phyloP scores from a whole-genome alignment of 495 filamentous ascomycete species.

The Acidiella bohemica region DNA sequence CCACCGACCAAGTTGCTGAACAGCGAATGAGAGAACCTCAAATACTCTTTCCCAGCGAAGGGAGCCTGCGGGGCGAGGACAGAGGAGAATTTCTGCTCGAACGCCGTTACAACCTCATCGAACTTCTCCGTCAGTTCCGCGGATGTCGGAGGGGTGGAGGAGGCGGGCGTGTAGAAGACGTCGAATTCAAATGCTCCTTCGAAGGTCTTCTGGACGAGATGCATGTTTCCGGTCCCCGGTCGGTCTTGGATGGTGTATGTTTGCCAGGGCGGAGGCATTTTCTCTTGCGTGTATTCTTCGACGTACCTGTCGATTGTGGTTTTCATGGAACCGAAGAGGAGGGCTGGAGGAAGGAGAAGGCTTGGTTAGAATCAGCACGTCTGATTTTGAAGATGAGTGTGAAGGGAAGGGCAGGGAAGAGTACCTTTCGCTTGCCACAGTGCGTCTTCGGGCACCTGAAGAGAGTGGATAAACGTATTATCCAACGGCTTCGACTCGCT shows the following conservation, averaged over 20 bases:
- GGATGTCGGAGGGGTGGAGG: constrained; percentile 45
- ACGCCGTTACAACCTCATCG: constrained; percentile 46
- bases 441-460: constrained; percentile 49
- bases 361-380: constrained; percentile 18
- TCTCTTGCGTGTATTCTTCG: constrained; percentile 53
- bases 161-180: constrained; percentile 77
- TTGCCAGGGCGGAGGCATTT: constrained; percentile 70
- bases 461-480: constrained; percentile 58
- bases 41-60: constrained; percentile 58
- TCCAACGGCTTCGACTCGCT: constrained; percentile 63
- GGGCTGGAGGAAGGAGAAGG: constrained; percentile 26
- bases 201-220: constrained; percentile 87
- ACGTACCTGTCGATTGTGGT: constrained; percentile 55
- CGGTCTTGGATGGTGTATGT: constrained; percentile 63
- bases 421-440: constrained; percentile 76
- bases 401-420: not conserved
- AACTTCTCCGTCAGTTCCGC: constrained; percentile 59
- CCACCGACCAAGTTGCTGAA: constrained; percentile 91
- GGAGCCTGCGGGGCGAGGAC: constrained; percentile 64
- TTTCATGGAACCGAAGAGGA: constrained; percentile 69
- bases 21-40: constrained; percentile 72
- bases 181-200: constrained; percentile 89
- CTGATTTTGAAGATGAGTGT: constrained; percentile 16
- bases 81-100: constrained; percentile 58
- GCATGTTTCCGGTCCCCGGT: constrained; percentile 63